These are phyloP conservation scores for Vaccinium myrtillus DNA, from an alignment of 148 eudicot genomes.

Conservation along the genomic window DNA sequence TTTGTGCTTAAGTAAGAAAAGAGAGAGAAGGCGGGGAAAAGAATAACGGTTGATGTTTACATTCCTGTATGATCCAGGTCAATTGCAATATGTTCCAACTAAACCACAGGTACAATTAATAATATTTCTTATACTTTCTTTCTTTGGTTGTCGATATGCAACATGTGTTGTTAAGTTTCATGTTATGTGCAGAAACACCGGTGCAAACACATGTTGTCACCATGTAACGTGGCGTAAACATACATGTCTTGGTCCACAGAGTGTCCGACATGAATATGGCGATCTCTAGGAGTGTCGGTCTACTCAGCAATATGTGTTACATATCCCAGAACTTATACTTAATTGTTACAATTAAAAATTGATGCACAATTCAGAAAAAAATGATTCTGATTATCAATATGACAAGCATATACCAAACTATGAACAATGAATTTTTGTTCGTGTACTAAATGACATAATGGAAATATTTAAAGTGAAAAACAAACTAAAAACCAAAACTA, in stretches of 20 bases:
- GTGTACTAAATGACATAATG: background rate
- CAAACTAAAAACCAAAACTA: background rate
- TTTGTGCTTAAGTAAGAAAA: too few species aligned
- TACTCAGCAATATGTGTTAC: background rate
- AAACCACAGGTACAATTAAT: background rate
- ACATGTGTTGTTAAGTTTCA: too few species aligned
- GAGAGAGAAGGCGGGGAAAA: too few species aligned
- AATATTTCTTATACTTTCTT: too few species aligned
- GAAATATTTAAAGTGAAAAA: background rate
- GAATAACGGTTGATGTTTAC: too few species aligned
- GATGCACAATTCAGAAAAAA: background rate
- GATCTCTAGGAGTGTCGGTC: too few species aligned
- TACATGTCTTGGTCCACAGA: too few species aligned
- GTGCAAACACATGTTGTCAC: too few species aligned
- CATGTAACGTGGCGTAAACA: too few species aligned
- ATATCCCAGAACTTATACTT: background rate
- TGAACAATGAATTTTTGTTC: background rate
- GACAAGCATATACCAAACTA: slow-evolving; percentile 7
- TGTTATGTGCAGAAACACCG: too few species aligned
- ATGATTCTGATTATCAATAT: background rate
- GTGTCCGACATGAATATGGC: too few species aligned
- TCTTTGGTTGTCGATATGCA: too few species aligned
- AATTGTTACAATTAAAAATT: background rate
- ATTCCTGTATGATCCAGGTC: background rate
- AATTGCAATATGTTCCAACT: background rate